A percentile compares a stretch with the other conserved stretches of the same genome.
These are phyloP conservation scores for Bipolaris zeicola DNA, from an alignment of 2,329 filamentous ascomycete species.

Conservation along the genomic window DNA sequence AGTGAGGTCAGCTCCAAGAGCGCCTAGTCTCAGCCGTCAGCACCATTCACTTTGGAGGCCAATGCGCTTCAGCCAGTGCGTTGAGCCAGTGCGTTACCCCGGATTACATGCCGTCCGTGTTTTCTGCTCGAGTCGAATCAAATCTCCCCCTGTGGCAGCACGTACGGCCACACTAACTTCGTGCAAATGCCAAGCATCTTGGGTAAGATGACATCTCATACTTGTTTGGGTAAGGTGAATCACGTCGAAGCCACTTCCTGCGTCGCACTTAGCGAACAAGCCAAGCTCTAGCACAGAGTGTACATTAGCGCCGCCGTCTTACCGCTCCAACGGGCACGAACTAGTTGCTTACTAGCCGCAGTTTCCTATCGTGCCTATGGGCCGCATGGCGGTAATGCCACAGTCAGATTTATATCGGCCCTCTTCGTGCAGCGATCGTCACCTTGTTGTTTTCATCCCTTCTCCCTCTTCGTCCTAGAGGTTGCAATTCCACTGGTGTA, in stretches of 20 bases:
- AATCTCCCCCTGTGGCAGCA: neutral
- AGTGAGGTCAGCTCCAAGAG: neutral
- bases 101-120: neutral
- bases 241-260: neutral
- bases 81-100: neutral
- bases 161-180: neutral
- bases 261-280: constrained; percentile 5
- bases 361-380: constrained; percentile 5
- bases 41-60: neutral
- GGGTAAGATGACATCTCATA: neutral
- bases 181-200: neutral
- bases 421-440: neutral
- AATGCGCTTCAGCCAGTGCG: neutral
- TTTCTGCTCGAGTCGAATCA: neutral
- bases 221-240: constrained; percentile 2
- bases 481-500: neutral
- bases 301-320: constrained; percentile 11
- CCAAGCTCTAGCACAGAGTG: constrained; percentile 1
- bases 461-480: neutral
- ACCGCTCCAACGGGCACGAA: constrained; percentile 9
- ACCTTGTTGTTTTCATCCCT: neutral
- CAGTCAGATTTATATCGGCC: neutral
- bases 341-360: constrained; percentile 8
- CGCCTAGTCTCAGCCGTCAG: neutral
- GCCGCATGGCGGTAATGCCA: constrained; percentile 2